Conservation (phyloP, 2,329 filamentous ascomycete species). For the Myriosclerotinia curreyana region DNA sequence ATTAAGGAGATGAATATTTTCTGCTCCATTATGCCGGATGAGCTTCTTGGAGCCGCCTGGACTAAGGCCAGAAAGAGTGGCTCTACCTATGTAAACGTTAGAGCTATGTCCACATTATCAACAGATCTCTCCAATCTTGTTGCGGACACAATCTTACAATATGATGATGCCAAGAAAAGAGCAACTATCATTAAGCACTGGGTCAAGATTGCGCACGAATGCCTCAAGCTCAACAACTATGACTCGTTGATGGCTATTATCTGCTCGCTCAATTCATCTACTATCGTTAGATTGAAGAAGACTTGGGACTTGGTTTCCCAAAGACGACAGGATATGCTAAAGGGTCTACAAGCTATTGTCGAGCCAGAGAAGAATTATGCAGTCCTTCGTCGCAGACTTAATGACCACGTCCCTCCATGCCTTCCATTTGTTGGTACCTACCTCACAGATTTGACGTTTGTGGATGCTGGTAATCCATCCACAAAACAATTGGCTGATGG, state of each 20-base stretch:
- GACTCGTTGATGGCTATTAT: conserved; percentile 97
- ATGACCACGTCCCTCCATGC: conserved; percentile 85
- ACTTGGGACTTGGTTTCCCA: conserved; percentile 88
- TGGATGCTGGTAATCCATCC: conserved; percentile 88
- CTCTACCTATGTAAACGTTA: conserved; percentile 79
- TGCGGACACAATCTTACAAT: conserved; percentile 83
- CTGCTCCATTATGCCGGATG: conserved; percentile 86
- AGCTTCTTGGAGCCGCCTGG: conserved; percentile 89
- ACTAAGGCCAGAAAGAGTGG: conserved; percentile 71
- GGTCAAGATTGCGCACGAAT: conserved; percentile 90
- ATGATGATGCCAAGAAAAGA: conserved; percentile 89
- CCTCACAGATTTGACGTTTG: conserved; percentile 91
- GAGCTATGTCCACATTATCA: conserved; percentile 88
- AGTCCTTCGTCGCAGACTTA: conserved; percentile 75
- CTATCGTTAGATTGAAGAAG: conserved; percentile 79
- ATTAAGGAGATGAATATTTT: conserved; percentile 90
- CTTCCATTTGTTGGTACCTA: conserved; percentile 96
- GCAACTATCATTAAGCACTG: conserved; percentile 92
- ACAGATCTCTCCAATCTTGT: conserved; percentile 92
- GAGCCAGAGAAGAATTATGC: conserved; percentile 91
- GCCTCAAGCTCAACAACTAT: conserved; percentile 89
- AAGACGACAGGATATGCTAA: conserved; percentile 78
- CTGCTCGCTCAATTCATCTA: conserved; percentile 88
- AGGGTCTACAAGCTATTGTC: conserved; percentile 76
- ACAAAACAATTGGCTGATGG: conserved; percentile 74